These are phyloP conservation scores for Pueraria montana DNA, from an alignment of 306 rosid genomes.

Conservation along the genomic window DNA sequence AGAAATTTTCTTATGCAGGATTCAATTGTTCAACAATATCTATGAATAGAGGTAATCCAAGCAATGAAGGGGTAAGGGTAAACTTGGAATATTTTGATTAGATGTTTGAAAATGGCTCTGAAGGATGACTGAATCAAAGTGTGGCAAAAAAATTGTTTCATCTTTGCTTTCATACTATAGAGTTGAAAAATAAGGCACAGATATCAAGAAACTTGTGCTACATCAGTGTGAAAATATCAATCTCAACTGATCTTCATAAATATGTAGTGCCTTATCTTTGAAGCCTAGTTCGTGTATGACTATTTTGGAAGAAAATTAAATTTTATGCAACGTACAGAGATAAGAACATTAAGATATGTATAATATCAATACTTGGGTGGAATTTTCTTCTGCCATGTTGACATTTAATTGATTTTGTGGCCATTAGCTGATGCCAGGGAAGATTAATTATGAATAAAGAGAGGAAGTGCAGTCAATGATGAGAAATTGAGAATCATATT, in stretches of 20 bases:
- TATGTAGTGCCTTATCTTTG: background rate
- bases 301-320: background rate
- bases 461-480: background rate
- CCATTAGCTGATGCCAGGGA: background rate
- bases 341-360: background rate
- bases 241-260: background rate
- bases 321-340: background rate
- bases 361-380: background rate
- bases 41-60: background rate
- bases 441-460: background rate
- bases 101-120: background rate
- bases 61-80: background rate
- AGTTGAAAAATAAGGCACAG: slow-evolving; percentile 3
- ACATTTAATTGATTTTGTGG: background rate
- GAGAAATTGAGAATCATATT: no score
- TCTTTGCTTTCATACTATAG: background rate
- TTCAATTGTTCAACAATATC: background rate
- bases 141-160: background rate
- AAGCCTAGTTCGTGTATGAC: background rate
- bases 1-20: background rate
- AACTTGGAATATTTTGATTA: background rate
- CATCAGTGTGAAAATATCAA: background rate
- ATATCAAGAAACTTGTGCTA: background rate
- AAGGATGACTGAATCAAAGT: background rate
- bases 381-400: background rate